Percentiles rank a stretch among this genome's conserved stretches.
phyloP scores from a whole-genome alignment of 140 eudicot species.

The Ambrosia hybrid region DNA sequence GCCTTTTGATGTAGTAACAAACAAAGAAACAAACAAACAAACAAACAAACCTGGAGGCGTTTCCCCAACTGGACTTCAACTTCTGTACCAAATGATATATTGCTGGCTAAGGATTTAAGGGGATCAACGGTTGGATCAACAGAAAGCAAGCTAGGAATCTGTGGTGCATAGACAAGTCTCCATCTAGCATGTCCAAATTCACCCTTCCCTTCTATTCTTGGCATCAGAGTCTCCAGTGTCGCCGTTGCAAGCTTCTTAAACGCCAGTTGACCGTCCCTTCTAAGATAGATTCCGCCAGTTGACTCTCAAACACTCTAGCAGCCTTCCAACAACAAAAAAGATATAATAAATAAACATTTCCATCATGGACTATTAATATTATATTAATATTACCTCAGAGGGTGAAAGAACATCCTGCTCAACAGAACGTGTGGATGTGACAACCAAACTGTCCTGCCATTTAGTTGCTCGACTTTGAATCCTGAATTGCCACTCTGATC shows the following conservation, averaged over 20 bases:
- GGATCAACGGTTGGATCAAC: slow-evolving; percentile 98
- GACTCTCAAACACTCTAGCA: slow-evolving; percentile 97
- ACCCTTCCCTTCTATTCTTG: slow-evolving; percentile 96
- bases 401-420: slow-evolving; percentile 96
- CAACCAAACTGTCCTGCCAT: slow-evolving; percentile 98
- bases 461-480: slow-evolving; percentile 95
- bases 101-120: slow-evolving; percentile 92
- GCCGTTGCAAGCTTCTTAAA: slow-evolving; percentile 98
- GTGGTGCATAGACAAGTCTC: slow-evolving; percentile 99
- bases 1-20: too few species aligned
- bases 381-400: slow-evolving; percentile 62
- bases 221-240: slow-evolving; percentile 96
- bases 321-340: slow-evolving; percentile 46
- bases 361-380: background rate
- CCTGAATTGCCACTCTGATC: slow-evolving; percentile 99
- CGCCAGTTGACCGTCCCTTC: slow-evolving; percentile 99
- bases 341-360: too few species aligned
- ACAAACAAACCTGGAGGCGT: slow-evolving; percentile 79
- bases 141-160: slow-evolving; percentile 93
- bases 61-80: slow-evolving; percentile 98
- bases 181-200: slow-evolving; percentile 98
- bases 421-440: slow-evolving; percentile 95
- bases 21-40: background rate
- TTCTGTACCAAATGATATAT: slow-evolving; percentile 96
- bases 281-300: slow-evolving; percentile 91